Evolutionary conservation across 108 stramenopile species (phyloP).

Genomic region (Cyclotella choctawhatcheeana): DNA sequence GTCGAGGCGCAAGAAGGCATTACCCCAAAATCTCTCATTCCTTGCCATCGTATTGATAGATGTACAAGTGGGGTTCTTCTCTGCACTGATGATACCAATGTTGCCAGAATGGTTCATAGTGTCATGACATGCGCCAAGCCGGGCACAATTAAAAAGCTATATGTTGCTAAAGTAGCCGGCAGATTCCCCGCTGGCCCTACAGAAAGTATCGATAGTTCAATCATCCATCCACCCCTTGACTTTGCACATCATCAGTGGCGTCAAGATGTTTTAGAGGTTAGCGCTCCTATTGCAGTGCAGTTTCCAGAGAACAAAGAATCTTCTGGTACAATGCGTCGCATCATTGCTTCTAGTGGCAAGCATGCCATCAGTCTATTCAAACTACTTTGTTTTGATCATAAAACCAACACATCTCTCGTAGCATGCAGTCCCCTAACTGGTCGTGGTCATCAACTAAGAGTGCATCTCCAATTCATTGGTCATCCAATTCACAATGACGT

Average conservation of each 20-base stretch:
- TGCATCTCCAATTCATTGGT: conserved; percentile 83
- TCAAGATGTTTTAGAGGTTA: conserved; percentile 55
- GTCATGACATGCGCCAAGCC: conserved; percentile 29
- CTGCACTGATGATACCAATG: conserved; percentile 58
- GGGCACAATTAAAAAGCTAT: conserved; percentile 63
- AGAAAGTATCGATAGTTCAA: conserved; percentile 14
- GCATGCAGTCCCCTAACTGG: conserved; percentile 84
- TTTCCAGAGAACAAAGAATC: conserved; percentile 11
- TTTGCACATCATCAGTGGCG: conserved; percentile 29
- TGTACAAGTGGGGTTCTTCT: conserved; percentile 79
- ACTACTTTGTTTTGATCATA: conserved; percentile 55
- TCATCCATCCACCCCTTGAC: conserved; percentile 8
- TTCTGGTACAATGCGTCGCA: conserved; percentile 64
- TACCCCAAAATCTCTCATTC: conserved; percentile 62
- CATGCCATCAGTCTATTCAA: conserved; percentile 72
- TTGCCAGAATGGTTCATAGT: conserved; percentile 68
- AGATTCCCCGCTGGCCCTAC: conserved; percentile 43
- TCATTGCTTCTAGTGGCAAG: conserved; percentile 65
- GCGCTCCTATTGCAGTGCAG: conserved; percentile 72
- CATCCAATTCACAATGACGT: conserved; percentile 84
- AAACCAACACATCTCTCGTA: conserved; percentile 63
- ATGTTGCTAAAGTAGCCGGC: conserved; percentile 76
- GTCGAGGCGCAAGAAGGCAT: conserved; percentile 79
- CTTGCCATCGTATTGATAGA: conserved; percentile 85
- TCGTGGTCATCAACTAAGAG: conserved; percentile 91